Conservation (phyloP, 1,284 basidiomycete genomes). For the Anthracocystis panici-leucophaei region DNA sequence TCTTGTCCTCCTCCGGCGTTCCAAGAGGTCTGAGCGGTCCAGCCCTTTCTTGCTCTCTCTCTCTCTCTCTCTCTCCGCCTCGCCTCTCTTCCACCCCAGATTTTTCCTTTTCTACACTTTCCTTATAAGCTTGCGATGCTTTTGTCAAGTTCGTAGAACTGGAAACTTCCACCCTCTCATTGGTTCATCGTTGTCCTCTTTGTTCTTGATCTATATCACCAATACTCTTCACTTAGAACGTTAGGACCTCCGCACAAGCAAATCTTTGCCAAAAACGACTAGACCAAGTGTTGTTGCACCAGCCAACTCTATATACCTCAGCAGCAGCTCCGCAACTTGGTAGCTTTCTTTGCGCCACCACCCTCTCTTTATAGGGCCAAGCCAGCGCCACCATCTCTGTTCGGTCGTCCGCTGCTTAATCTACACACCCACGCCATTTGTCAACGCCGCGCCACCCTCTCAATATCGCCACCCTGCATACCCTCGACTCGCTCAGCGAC, state of each 20-base stretch:
- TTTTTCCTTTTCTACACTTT: not conserved
- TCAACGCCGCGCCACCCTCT: not conserved
- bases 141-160: no score
- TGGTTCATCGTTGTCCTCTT: not conserved
- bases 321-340: no score
- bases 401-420: not conserved
- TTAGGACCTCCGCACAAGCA: no score
- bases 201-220: no score
- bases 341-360: no score
- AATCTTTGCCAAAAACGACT: no score
- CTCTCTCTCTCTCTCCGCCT: not conserved
- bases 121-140: not conserved
- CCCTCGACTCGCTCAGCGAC: not conserved
- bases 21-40: not conserved
- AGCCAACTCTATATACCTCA: no score
- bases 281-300: no score
- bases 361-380: no score
- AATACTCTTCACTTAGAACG: no score
- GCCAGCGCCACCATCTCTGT: not conserved
- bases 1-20: conserved; percentile 10
- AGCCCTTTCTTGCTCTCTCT: not conserved
- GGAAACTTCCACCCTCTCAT: no score
- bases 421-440: not conserved
- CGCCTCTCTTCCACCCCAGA: conserved; percentile 4
- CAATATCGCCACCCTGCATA: not conserved